Evolutionary conservation across 176 grass and related monocot genomes (phyloP).

Genomic region (Oryza longistaminata): DNA sequence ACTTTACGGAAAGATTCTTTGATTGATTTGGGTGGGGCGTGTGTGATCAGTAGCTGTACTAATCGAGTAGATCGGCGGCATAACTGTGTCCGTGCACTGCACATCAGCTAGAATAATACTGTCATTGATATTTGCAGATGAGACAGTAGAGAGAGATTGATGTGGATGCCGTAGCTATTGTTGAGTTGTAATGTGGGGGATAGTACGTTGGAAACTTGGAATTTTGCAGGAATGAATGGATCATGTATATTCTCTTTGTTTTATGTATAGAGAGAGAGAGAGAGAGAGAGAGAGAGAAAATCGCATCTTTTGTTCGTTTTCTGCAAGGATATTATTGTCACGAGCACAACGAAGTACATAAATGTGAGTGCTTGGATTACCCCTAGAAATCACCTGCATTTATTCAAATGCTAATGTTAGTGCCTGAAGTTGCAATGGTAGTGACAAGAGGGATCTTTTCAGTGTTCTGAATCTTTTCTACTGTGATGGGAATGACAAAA

Average conservation of each 20-base stretch:
- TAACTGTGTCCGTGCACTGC: slow-evolving; percentile 26
- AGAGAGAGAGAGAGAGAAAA: background rate
- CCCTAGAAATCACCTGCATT: background rate
- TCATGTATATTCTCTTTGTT: background rate
- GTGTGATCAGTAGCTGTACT: background rate
- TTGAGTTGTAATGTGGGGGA: background rate
- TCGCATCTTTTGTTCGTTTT: background rate
- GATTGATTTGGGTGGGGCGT: background rate
- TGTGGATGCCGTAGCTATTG: background rate
- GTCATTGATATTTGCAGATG: background rate
- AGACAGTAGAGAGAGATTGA: too few species aligned
- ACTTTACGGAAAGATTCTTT: slow-evolving; percentile 3
- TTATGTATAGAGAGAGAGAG: background rate
- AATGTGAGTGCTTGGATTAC: background rate
- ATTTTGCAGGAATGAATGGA: background rate
- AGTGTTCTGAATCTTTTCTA: background rate
- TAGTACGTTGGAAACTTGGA: background rate
- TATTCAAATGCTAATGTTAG: background rate
- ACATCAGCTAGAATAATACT: background rate
- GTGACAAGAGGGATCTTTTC: background rate
- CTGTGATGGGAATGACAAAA: background rate
- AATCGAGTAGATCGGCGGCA: background rate
- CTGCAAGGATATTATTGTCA: background rate
- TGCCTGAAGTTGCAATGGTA: background rate
- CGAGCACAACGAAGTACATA: background rate